Evolutionary conservation across 2,329 filamentous ascomycete species (phyloP), one percentile per base, ranked within the genome.

Genomic region (Cryphonectria parasitica): DNA sequence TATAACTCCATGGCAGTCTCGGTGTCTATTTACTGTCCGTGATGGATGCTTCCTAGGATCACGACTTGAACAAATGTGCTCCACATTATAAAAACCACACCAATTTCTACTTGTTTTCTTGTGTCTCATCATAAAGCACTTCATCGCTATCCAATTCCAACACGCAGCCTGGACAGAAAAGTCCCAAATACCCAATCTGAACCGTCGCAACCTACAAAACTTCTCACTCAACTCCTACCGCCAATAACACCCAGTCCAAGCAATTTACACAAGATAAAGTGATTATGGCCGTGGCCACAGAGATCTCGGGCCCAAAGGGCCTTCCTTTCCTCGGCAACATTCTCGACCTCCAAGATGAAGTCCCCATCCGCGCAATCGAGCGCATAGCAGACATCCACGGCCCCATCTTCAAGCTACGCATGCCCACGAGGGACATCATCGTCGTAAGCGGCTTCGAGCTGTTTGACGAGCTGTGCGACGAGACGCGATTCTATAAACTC

Each of bases 391-490:
- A 75, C 39, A 67, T 68, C 2, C 69, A 75, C 36, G 72, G 74
- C 3, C 73, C 73, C 0, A 72, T 75, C 39, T 71, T 70, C 63
- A 71, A 70, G 56, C 6, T 66, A 22, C 17, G 49, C 43, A 54
- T n/a, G 7, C 31, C 34, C 7, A 5, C 15, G 17, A 17, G 19
- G 31, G 28, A 66, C 17, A 25, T 28, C 45, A 36, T 22, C 31
- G 15, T 66, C 19, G 45, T 66, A 10, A 54, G 45, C 31, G 31
- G 45, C 31, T 54, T 39, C 19, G 64, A 66, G 13, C 82, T 83
- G 66, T 77, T 85, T n/a, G 70, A 75, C 43, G 80, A 77, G 60
- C 73, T 75, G 34, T 80, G 78, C 66, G 76, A 79, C 52, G 74
- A 75, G 31, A 72, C 63, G n/a, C 68, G 68, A 1, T 75, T 72